These are phyloP conservation scores for Corrigiola litoralis DNA, from an alignment of 179 eudicot genomes.

Conservation along the genomic window DNA sequence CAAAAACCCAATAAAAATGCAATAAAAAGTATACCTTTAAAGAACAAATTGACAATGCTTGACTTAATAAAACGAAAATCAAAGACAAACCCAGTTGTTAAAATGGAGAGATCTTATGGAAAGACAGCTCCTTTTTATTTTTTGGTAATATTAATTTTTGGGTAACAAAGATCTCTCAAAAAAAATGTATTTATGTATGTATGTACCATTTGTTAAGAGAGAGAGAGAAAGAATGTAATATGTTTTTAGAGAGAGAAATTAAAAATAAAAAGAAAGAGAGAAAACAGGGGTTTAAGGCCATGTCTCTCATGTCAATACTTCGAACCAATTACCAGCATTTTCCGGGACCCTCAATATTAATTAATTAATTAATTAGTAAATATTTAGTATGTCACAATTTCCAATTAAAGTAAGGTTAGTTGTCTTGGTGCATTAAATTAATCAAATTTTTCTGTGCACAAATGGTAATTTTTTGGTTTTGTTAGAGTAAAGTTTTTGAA, in stretches of 20 bases:
- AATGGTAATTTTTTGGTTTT: background rate
- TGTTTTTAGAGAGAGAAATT: background rate
- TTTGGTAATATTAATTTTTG: background rate
- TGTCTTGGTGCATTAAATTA: background rate
- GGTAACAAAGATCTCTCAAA: conserved; percentile 15
- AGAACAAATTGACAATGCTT: conserved; percentile 25
- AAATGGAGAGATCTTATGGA: conserved; percentile 17
- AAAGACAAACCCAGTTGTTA: conserved; percentile 14
- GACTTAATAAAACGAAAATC: background rate
- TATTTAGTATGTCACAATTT: background rate
- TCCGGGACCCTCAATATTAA: conserved; percentile 3
- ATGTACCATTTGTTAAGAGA: background rate
- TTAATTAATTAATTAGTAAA: background rate
- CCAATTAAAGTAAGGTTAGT: conserved; percentile 4
- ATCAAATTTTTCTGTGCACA: background rate
- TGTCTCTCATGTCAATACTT: background rate
- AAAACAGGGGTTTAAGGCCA: conserved; percentile 14
- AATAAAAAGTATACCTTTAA: conserved; percentile 14
- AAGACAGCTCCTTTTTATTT: conserved; percentile 10
- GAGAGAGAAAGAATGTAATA: conserved; percentile 9
- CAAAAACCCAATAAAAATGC: background rate
- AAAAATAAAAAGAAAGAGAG: conserved; percentile 5
- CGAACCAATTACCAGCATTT: conserved; percentile 31
- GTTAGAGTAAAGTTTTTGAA: too few species aligned
- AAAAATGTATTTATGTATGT: conserved; percentile 1